Evolutionary conservation across 2,329 filamentous ascomycete genomes (phyloP).

Genomic region (Phialocephala sp.): DNA sequence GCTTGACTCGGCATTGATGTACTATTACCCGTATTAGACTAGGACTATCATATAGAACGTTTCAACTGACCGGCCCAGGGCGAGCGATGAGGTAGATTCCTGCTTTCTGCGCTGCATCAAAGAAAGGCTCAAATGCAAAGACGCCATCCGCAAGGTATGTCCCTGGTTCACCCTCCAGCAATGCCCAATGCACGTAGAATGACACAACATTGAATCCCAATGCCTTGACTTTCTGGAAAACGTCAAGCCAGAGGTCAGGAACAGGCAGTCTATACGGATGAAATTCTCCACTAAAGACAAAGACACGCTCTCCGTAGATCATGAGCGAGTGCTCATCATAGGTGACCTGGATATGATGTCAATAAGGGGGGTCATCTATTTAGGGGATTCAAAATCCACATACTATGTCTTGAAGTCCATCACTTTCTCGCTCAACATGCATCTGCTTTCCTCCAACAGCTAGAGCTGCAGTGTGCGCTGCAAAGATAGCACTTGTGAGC

Average conservation of each 20-base stretch:
- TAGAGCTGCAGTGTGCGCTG: constrained; percentile 51
- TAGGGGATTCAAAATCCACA: constrained; percentile 33
- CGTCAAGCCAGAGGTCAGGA: constrained; percentile 67
- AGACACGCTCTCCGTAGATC: constrained; percentile 64
- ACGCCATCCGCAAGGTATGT: constrained; percentile 73
- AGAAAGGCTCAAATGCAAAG: constrained; percentile 76
- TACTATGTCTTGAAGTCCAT: constrained; percentile 60
- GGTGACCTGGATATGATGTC: constrained; percentile 49
- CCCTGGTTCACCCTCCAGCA: constrained; percentile 75
- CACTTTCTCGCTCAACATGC: constrained; percentile 56
- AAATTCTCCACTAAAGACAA: constrained; percentile 68
- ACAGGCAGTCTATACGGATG: constrained; percentile 68
- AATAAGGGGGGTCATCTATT: background rate
- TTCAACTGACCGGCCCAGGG: constrained; percentile 38
- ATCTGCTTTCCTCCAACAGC: constrained; percentile 56
- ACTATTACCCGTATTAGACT: constrained; percentile 46
- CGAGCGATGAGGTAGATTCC: constrained; percentile 77
- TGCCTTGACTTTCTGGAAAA: constrained; percentile 84
- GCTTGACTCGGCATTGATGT: constrained; percentile 78
- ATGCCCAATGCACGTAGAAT: constrained; percentile 80
- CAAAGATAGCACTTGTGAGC: constrained; percentile 46
- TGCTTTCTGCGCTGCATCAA: constrained; percentile 73
- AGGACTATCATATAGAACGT: background rate
- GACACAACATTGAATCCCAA: constrained; percentile 81
- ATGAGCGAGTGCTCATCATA: constrained; percentile 69